Evolutionary conservation across 2,329 filamentous ascomycete species (phyloP).

Genomic region (Daldinia sp.): DNA sequence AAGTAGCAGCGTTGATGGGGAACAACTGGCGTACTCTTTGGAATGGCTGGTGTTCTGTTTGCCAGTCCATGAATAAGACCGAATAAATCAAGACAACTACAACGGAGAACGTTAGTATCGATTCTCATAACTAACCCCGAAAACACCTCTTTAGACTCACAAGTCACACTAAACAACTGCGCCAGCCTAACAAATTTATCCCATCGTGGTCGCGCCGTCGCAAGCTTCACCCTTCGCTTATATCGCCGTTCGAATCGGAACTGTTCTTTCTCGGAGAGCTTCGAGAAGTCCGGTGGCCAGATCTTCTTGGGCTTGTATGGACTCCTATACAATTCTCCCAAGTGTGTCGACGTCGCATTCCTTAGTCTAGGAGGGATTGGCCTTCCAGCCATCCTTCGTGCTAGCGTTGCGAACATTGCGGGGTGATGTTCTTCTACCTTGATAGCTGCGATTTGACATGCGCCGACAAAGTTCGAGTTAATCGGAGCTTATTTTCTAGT

Average conservation of each 20-base stretch:
- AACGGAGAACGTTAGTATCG: neutral
- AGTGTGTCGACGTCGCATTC: slow-evolving; percentile 31
- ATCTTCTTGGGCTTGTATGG: slow-evolving; percentile 72
- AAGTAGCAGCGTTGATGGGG: neutral
- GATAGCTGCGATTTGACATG: neutral
- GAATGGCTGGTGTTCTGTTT: slow-evolving; percentile 57
- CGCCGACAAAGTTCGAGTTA: slow-evolving; percentile 3
- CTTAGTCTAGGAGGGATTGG: slow-evolving; percentile 41
- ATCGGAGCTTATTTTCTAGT: slow-evolving; percentile 11
- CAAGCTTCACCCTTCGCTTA: slow-evolving; percentile 67
- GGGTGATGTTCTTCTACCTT: slow-evolving; percentile 2
- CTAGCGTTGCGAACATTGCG: slow-evolving; percentile 57
- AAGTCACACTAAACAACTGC: slow-evolving; percentile 67
- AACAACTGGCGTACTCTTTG: slow-evolving; percentile 53
- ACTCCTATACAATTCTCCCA: slow-evolving; percentile 56
- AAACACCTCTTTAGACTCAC: slow-evolving; percentile 51
- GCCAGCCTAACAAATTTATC: slow-evolving; percentile 62
- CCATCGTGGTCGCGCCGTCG: slow-evolving; percentile 46
- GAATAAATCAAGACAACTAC: slow-evolving; percentile 63
- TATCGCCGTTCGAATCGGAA: slow-evolving; percentile 82
- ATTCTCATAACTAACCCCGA: neutral
- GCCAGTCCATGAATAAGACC: slow-evolving; percentile 70
- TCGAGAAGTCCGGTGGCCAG: slow-evolving; percentile 81
- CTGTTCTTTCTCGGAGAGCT: slow-evolving; percentile 75
- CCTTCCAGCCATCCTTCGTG: slow-evolving; percentile 51